phyloP scores from a whole-genome alignment of 257 asterid species.

The Apocynum venetum region DNA sequence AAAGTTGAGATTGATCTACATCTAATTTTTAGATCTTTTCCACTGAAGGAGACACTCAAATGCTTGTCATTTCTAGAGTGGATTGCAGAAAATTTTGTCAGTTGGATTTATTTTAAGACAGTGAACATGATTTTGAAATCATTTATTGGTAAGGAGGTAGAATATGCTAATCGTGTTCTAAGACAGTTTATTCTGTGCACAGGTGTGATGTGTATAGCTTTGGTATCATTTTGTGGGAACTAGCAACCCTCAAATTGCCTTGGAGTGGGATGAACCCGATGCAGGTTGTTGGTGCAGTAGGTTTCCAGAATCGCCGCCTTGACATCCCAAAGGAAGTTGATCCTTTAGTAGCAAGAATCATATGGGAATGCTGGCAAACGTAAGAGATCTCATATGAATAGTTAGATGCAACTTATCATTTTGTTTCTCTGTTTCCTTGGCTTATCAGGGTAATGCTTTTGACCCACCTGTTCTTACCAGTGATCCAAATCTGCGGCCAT shows the following conservation, averaged over 20 bases:
- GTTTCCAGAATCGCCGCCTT: conserved; percentile 93
- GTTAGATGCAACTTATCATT: not conserved
- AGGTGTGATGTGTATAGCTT: conserved; percentile 99
- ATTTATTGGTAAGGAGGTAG: not conserved
- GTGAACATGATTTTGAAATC: not conserved
- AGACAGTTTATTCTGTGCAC: conserved; percentile 18
- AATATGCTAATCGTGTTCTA: not conserved
- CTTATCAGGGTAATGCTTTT: conserved; percentile 1
- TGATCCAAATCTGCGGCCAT: conserved; percentile 91
- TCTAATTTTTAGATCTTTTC: not conserved
- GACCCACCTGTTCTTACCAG: conserved; percentile 35
- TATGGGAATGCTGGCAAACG: conserved; percentile 99
- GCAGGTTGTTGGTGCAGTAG: conserved; percentile 99
- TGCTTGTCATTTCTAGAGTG: not conserved
- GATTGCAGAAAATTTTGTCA: not conserved
- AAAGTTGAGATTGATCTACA: not conserved
- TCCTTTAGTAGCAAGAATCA: conserved; percentile 87
- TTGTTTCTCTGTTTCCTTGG: conserved; percentile 1
- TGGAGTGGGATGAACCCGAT: conserved; percentile 99
- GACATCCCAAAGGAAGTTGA: conserved; percentile 97
- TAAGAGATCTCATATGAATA: conserved; percentile 27
- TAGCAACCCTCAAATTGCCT: conserved; percentile 87
- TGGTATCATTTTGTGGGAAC: conserved; percentile 97
- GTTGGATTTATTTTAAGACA: not conserved
- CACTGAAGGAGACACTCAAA: not conserved